These are phyloP conservation scores for Diaporthe citriasiana DNA, from an alignment of 2,329 filamentous ascomycete genomes.

Conservation along the genomic window DNA sequence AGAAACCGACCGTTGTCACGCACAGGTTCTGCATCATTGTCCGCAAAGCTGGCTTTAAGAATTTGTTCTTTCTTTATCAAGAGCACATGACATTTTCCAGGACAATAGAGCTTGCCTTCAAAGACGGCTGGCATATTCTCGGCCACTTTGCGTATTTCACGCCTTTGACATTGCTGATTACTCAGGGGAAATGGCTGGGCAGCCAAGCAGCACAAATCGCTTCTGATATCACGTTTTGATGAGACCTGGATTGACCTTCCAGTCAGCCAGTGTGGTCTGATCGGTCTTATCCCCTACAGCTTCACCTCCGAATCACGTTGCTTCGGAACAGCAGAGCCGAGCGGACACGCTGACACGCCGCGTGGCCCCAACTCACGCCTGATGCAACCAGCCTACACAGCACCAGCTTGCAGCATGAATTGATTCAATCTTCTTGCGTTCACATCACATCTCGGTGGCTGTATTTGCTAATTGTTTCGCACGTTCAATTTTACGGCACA, in stretches of 20 bases:
- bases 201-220: neutral
- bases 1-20: no score
- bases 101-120: neutral
- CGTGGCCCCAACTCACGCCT: neutral
- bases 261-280: constrained; percentile 14
- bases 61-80: no score
- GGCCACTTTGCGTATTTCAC: neutral
- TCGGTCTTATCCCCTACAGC: neutral
- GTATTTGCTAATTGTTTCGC: neutral
- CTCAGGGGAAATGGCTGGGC: neutral
- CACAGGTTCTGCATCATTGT: neutral
- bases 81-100: neutral
- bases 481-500: neutral
- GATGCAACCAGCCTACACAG: neutral
- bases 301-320: neutral
- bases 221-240: neutral
- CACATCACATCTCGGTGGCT: neutral
- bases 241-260: neutral
- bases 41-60: neutral
- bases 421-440: neutral
- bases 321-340: neutral
- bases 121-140: neutral
- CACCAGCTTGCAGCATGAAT: neutral
- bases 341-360: no score
- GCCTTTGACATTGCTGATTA: neutral